phyloP scores from a whole-genome alignment of 257 asterid species.

The Solanum tarapatanum region DNA sequence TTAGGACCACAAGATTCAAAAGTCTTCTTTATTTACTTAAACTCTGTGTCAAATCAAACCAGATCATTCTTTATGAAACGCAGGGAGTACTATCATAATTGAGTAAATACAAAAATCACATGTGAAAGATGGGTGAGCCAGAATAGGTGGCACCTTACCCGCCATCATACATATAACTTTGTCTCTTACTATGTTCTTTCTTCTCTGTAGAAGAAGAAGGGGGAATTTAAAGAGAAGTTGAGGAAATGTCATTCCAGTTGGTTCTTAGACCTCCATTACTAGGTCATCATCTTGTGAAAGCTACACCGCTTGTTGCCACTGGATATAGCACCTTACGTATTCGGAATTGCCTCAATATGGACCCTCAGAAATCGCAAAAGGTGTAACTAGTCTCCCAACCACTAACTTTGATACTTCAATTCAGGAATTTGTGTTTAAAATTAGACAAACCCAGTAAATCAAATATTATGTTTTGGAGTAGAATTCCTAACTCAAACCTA shows the following conservation, averaged over 20 bases:
- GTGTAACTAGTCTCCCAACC: neutral
- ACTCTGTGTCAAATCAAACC: too few species aligned
- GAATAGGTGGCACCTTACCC: neutral
- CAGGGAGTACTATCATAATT: too few species aligned
- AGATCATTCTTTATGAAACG: too few species aligned
- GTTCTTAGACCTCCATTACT: neutral
- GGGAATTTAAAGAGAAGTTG: neutral
- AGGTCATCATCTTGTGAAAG: neutral
- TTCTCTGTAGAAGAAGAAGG: neutral
- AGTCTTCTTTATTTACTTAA: too few species aligned
- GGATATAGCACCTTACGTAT: neutral
- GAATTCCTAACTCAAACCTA: neutral
- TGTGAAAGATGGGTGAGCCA: neutral
- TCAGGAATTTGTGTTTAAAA: neutral
- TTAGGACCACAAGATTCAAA: too few species aligned
- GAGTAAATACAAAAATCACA: too few species aligned
- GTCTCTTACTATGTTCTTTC: neutral
- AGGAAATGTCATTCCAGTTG: conserved; percentile 8
- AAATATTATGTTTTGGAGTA: neutral
- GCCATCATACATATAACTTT: neutral
- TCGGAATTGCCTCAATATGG: neutral
- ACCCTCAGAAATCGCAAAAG: conserved; percentile 12
- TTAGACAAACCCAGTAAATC: neutral
- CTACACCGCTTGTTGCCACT: neutral
- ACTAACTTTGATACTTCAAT: neutral